phyloP scores from a whole-genome alignment of 805 yeast genomes.

The Schwanniomyces occidentalis region DNA sequence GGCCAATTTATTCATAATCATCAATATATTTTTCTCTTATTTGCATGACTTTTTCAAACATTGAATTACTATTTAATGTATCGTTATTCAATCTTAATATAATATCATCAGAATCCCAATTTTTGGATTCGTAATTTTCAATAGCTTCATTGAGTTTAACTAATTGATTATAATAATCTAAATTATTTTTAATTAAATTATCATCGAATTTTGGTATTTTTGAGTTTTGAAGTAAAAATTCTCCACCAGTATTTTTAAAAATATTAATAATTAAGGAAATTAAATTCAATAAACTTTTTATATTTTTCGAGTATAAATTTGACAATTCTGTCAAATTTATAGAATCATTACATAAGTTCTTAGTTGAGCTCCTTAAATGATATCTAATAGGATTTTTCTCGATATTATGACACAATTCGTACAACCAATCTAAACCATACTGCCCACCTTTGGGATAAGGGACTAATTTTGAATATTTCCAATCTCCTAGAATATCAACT shows the following conservation, averaged over 20 bases:
- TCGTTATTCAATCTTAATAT: slow-evolving; percentile 28
- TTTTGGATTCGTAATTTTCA: slow-evolving; percentile 32
- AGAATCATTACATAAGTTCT: slow-evolving; percentile 32
- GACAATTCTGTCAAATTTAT: slow-evolving; percentile 35
- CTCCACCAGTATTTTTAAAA: slow-evolving; percentile 32
- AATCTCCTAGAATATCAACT: slow-evolving; percentile 32
- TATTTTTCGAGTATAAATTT: slow-evolving; percentile 15
- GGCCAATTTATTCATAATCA: slow-evolving; percentile 14
- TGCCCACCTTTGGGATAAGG: slow-evolving; percentile 30
- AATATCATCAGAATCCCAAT: slow-evolving; percentile 41
- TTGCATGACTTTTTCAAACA: slow-evolving; percentile 25
- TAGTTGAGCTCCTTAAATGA: slow-evolving; percentile 44
- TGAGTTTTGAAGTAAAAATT: slow-evolving; percentile 35
- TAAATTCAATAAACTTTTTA: slow-evolving; percentile 23
- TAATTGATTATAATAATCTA: slow-evolving; percentile 21
- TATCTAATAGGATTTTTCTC: slow-evolving; percentile 49
- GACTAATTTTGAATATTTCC: slow-evolving; percentile 39
- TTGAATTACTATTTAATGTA: slow-evolving; percentile 9
- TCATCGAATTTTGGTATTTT: slow-evolving; percentile 35
- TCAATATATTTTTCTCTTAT: slow-evolving; percentile 20
- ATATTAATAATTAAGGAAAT: slow-evolving; percentile 30
- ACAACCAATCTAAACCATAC: slow-evolving; percentile 34
- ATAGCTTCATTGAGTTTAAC: slow-evolving; percentile 23
- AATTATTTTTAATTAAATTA: slow-evolving; percentile 20
- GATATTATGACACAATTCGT: slow-evolving; percentile 43